phyloP scores from a whole-genome alignment of 2,329 filamentous ascomycete species.

The Ascochyta koolunga region DNA sequence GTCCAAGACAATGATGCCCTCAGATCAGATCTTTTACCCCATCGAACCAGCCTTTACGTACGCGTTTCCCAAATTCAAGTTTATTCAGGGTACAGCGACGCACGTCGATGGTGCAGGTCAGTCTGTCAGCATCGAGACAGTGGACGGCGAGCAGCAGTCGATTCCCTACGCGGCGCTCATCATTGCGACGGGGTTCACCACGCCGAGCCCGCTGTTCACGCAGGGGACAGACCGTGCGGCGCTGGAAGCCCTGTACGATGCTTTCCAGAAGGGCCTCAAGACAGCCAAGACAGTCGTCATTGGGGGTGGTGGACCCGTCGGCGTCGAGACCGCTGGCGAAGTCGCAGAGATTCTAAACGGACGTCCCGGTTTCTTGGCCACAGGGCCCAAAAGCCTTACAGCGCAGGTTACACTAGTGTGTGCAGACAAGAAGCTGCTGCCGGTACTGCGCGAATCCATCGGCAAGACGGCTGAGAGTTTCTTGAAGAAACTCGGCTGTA shows the following conservation, averaged over 20 bases:
- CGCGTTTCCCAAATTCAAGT: conserved; percentile 54
- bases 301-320: conserved; percentile 57
- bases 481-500: conserved; percentile 56
- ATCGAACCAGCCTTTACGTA: conserved; percentile 62
- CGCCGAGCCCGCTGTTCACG: conserved; percentile 55
- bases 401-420: conserved; percentile 55
- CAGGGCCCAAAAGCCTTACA: conserved; percentile 48
- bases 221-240: conserved; percentile 41
- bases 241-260: conserved; percentile 42
- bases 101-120: conserved; percentile 54
- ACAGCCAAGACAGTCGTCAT: conserved; percentile 54
- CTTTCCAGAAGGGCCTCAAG: conserved; percentile 46
- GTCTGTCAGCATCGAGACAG: conserved; percentile 50
- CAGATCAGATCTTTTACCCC: conserved; percentile 58
- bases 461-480: conserved; percentile 54
- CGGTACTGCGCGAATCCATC: conserved; percentile 51
- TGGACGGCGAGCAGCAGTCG: conserved; percentile 36
- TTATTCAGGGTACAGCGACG: conserved; percentile 59
- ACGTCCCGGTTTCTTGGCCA: conserved; percentile 43
- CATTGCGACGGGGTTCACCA: conserved; percentile 61
- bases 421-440: conserved; percentile 53
- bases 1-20: conserved; percentile 56
- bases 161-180: conserved; percentile 61
- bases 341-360: conserved; percentile 53
- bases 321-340: conserved; percentile 59